phyloP scores from a whole-genome alignment of 2,329 filamentous ascomycete species.

The Pseudocercospora eumusae region DNA sequence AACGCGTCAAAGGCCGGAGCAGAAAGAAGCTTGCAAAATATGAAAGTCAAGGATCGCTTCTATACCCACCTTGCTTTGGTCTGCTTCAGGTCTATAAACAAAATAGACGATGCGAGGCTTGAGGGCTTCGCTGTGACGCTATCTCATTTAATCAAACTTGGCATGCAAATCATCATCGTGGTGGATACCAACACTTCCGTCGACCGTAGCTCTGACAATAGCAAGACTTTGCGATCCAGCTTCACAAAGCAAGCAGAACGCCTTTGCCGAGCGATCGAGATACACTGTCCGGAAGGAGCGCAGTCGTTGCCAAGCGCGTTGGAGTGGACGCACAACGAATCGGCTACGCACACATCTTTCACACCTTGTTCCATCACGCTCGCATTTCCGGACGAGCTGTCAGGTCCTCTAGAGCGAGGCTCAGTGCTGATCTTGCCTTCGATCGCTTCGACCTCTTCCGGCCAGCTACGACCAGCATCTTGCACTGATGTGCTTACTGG shows the following conservation, averaged over 20 bases:
- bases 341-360: not conserved
- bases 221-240: constrained; percentile 18
- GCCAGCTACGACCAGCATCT: constrained; percentile 52
- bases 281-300: constrained; percentile 66
- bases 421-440: constrained; percentile 70
- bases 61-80: constrained; percentile 75
- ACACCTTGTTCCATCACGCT: constrained; percentile 40
- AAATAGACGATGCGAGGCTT: constrained; percentile 67
- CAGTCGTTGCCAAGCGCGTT: constrained; percentile 65
- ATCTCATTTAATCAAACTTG: constrained; percentile 76
- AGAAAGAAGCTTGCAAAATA: no score
- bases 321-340: constrained; percentile 30
- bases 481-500: constrained; percentile 68
- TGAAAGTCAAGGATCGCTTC: no score
- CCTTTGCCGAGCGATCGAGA: constrained; percentile 71
- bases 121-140: constrained; percentile 78
- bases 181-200: constrained; percentile 63
- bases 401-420: constrained; percentile 66
- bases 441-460: constrained; percentile 59
- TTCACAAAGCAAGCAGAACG: constrained; percentile 65
- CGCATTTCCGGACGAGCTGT: constrained; percentile 54
- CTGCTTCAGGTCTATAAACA: constrained; percentile 74
- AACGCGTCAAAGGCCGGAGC: no score
- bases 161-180: constrained; percentile 77
- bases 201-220: not conserved